These are phyloP conservation scores for Aspergillus sergii DNA, from an alignment of 2,329 filamentous ascomycete species.

Conservation along the genomic window DNA sequence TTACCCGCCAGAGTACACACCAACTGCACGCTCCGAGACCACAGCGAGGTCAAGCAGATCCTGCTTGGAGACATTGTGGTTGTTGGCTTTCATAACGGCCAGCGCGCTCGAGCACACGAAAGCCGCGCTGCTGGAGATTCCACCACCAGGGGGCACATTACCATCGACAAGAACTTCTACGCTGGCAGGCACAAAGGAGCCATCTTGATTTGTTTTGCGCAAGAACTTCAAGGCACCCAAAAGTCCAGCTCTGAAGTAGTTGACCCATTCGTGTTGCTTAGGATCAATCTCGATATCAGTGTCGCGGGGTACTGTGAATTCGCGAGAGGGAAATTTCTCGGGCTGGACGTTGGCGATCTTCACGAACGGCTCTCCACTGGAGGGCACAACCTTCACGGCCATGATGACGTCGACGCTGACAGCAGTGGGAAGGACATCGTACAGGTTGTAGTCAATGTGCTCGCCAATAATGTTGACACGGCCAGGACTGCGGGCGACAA, in stretches of 20 bases:
- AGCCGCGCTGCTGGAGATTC: constrained; percentile 89
- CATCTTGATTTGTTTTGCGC: constrained; percentile 63
- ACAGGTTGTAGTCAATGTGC: constrained; percentile 98
- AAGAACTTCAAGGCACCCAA: constrained; percentile 79
- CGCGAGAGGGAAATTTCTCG: constrained; percentile 72
- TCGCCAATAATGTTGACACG: constrained; percentile 98
- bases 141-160: constrained; percentile 87
- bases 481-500: constrained; percentile 87
- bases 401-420: constrained; percentile 89
- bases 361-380: constrained; percentile 60
- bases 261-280: constrained; percentile 88
- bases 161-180: constrained; percentile 92
- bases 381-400: constrained; percentile 64
- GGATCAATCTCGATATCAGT: constrained; percentile 78
- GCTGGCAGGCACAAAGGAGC: constrained; percentile 67
- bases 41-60: constrained; percentile 91
- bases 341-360: constrained; percentile 78
- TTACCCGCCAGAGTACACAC: constrained; percentile 93
- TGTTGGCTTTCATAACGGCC: constrained; percentile 84
- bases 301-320: constrained; percentile 70
- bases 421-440: constrained; percentile 93
- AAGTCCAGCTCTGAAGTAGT: constrained; percentile 96
- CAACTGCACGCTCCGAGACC: constrained; percentile 89
- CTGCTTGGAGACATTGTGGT: constrained; percentile 82
- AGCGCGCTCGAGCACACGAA: constrained; percentile 90